phyloP scores from a whole-genome alignment of 2,329 filamentous ascomycete species.

The Bretziella fagacearum region DNA sequence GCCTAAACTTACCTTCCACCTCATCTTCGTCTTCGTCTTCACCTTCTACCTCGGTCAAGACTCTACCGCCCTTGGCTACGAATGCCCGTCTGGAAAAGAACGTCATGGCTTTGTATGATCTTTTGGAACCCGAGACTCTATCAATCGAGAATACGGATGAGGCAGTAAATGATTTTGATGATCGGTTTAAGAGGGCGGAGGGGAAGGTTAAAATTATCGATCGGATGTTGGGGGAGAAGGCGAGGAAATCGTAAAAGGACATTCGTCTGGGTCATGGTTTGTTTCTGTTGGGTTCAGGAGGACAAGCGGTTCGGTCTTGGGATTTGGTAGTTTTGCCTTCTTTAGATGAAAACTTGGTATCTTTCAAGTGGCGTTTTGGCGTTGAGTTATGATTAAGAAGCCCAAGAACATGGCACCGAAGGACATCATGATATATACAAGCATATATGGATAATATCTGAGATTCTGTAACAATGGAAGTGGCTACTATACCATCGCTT shows the following conservation, averaged over 20 bases:
- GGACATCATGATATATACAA: neutral
- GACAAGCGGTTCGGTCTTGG: slow-evolving; percentile 1
- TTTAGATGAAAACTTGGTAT: neutral
- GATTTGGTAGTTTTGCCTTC: neutral
- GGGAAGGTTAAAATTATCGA: slow-evolving; percentile 77
- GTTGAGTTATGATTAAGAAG: neutral
- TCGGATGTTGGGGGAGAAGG: slow-evolving; percentile 37
- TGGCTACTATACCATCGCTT: neutral
- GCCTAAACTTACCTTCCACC: slow-evolving; percentile 28
- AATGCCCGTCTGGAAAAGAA: slow-evolving; percentile 62
- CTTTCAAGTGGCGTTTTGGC: neutral
- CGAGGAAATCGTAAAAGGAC: slow-evolving; percentile 13
- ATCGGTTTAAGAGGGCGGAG: slow-evolving; percentile 65
- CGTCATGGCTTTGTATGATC: slow-evolving; percentile 52
- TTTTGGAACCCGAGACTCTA: slow-evolving; percentile 63
- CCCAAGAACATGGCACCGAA: neutral
- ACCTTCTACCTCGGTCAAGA: slow-evolving; percentile 12
- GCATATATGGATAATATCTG: neutral
- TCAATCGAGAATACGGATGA: slow-evolving; percentile 75
- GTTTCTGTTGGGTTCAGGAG: neutral
- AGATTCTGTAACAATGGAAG: slow-evolving; percentile 6
- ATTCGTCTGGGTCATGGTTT: neutral
- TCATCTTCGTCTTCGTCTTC: neutral
- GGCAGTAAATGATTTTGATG: slow-evolving; percentile 79
- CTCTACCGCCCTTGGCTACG: slow-evolving; percentile 28